phyloP scores from a whole-genome alignment of 1,284 basidiomycete genomes.

The Anthracocystis setariae region DNA sequence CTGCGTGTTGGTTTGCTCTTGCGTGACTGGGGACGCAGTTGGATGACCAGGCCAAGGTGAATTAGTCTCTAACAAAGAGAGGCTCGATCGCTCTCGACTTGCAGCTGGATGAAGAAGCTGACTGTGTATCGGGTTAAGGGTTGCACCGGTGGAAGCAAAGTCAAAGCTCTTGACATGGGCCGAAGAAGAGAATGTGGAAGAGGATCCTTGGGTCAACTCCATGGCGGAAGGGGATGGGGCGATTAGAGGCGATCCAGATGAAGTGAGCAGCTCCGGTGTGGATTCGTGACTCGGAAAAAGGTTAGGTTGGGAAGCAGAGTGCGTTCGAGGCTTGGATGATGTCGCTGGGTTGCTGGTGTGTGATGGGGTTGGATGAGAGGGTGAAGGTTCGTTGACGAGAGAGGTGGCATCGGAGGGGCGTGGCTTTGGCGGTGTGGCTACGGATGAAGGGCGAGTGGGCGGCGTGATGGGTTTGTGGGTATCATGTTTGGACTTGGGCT shows the following conservation, averaged over 20 bases:
- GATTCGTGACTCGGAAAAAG: neutral
- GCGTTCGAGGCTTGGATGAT: neutral
- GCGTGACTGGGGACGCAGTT: too few species aligned
- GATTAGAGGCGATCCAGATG: neutral
- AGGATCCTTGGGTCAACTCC: conserved; percentile 9
- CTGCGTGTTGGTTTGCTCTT: too few species aligned
- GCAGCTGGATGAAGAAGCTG: neutral
- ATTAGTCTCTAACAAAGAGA: neutral
- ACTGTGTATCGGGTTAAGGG: neutral
- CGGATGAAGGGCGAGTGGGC: neutral
- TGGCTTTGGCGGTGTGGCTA: neutral
- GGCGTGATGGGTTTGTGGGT: conserved; percentile 4
- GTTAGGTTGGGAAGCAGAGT: neutral
- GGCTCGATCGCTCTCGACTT: neutral
- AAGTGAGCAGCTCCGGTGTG: neutral
- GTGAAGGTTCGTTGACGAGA: neutral
- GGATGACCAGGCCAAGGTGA: neutral
- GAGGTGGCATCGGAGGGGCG: conserved; percentile 8
- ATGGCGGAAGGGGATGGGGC: conserved; percentile 6
- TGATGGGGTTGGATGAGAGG: neutral
- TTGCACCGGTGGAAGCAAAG: conserved; percentile 8
- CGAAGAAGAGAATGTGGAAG: conserved; percentile 25
- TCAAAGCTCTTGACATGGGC: conserved; percentile 11
- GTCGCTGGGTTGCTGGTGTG: conserved; percentile 1
- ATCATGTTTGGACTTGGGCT: conserved; percentile 18